Conservation (phyloP, 805 yeast species). For the Sugiyamaella americana region DNA sequence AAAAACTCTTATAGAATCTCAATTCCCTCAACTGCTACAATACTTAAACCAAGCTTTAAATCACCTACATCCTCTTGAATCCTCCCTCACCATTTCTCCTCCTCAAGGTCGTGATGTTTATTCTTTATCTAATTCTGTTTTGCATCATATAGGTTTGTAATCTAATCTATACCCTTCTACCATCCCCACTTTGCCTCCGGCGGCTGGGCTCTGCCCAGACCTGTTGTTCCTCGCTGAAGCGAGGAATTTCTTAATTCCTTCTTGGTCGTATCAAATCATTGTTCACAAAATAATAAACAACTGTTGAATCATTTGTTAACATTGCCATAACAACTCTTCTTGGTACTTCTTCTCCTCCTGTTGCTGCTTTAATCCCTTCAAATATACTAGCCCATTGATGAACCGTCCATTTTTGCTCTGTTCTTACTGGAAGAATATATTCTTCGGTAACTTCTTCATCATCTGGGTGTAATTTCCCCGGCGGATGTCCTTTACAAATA, state of each 20-base stretch:
- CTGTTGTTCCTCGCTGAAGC: no score
- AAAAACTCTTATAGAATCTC: slow-evolving; percentile 14
- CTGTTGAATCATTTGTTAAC: slow-evolving; percentile 38
- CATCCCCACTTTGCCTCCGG: no score
- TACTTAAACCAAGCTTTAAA: slow-evolving; percentile 3
- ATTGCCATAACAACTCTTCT: slow-evolving; percentile 36
- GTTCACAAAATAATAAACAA: slow-evolving; percentile 38
- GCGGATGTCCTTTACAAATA: slow-evolving; percentile 30
- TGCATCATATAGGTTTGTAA: background rate
- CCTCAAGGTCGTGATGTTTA: background rate
- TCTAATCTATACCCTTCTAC: background rate
- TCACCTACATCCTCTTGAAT: background rate
- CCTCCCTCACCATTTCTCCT: background rate
- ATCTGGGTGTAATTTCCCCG: slow-evolving; percentile 33
- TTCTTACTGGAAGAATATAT: slow-evolving; percentile 25
- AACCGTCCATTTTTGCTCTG: slow-evolving; percentile 31
- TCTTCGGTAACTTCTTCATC: slow-evolving; percentile 17
- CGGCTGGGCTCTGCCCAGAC: no score
- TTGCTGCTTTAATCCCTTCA: slow-evolving; percentile 17
- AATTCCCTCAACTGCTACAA: slow-evolving; percentile 10
- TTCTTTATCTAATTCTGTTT: background rate
- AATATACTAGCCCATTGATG: slow-evolving; percentile 32
- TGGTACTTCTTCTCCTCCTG: slow-evolving; percentile 12
- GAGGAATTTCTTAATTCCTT: no score
- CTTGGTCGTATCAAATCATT: slow-evolving; percentile 36